Evolutionary conservation across 805 yeast species (phyloP).

Genomic region (Saccharomycopsis schoenii): DNA sequence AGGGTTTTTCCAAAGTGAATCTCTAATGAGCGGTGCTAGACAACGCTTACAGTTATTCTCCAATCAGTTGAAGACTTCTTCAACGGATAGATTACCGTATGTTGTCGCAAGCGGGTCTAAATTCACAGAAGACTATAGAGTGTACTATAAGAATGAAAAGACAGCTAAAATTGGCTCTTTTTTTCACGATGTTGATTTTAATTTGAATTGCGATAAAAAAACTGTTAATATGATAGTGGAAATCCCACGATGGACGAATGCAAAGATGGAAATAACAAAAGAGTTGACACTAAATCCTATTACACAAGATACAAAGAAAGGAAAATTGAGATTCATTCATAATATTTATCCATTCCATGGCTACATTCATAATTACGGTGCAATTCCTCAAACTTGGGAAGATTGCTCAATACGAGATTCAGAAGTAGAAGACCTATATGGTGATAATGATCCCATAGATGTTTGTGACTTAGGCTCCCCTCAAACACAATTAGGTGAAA

Average conservation of each 20-base stretch:
- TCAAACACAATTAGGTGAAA: conserved; percentile 51
- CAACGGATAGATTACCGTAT: background rate
- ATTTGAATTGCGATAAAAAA: conserved; percentile 30
- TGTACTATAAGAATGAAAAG: conserved; percentile 26
- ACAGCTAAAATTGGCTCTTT: conserved; percentile 45
- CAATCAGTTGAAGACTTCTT: background rate
- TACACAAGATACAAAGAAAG: conserved; percentile 69
- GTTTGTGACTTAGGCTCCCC: conserved; percentile 76
- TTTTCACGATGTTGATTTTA: conserved; percentile 66
- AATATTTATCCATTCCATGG: conserved; percentile 80
- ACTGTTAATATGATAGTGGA: conserved; percentile 63
- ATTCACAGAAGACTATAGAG: conserved; percentile 22
- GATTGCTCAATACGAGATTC: conserved; percentile 53
- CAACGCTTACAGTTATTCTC: background rate
- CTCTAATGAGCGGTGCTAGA: background rate
- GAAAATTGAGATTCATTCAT: conserved; percentile 62
- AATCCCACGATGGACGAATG: conserved; percentile 76
- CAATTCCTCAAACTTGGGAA: conserved; percentile 94
- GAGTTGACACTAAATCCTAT: conserved; percentile 60
- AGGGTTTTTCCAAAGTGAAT: background rate
- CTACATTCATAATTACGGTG: conserved; percentile 81
- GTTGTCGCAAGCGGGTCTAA: conserved; percentile 14
- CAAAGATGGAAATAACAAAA: conserved; percentile 68
- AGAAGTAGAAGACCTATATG: conserved; percentile 37
- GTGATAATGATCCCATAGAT: conserved; percentile 94